Percentiles rank a stretch among this genome's conserved stretches.
Conservation (phyloP, 148 eudicot genomes). For the Heliosperma pusillum region DNA sequence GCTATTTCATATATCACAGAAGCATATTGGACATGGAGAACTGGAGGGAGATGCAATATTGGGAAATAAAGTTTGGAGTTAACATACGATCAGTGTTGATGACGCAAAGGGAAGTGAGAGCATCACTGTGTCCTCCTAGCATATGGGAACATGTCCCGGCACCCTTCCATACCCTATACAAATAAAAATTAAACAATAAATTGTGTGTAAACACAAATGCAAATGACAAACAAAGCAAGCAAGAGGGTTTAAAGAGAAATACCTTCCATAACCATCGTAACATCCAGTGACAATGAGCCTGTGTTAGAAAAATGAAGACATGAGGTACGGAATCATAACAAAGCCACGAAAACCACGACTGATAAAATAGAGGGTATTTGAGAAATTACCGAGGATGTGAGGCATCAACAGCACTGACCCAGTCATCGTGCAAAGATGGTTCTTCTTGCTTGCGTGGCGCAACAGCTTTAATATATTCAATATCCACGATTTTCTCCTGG, state of each 20-base stretch:
- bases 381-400: constrained; percentile 63
- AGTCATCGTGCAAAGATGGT: constrained; percentile 83
- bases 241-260: constrained; percentile 14
- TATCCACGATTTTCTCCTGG: constrained; percentile 91
- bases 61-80: not conserved
- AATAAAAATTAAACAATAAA: not conserved
- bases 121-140: constrained; percentile 72
- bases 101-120: constrained; percentile 63
- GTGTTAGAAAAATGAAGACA: constrained; percentile 19
- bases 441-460: constrained; percentile 79
- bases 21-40: not conserved
- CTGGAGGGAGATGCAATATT: not conserved
- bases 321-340: not conserved
- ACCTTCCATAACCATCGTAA: constrained; percentile 91
- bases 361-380: not conserved
- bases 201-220: not conserved
- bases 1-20: not conserved
- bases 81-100: constrained; percentile 51
- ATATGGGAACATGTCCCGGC: constrained; percentile 71
- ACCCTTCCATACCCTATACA: constrained; percentile 70
- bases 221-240: constrained; percentile 1
- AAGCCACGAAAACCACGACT: too few species aligned
- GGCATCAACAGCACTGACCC: constrained; percentile 94
- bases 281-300: constrained; percentile 89
- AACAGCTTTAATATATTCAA: constrained; percentile 84